These are phyloP conservation scores for Ambrosia hybrid DNA, from an alignment of 140 eudicot species.

Conservation along the genomic window DNA sequence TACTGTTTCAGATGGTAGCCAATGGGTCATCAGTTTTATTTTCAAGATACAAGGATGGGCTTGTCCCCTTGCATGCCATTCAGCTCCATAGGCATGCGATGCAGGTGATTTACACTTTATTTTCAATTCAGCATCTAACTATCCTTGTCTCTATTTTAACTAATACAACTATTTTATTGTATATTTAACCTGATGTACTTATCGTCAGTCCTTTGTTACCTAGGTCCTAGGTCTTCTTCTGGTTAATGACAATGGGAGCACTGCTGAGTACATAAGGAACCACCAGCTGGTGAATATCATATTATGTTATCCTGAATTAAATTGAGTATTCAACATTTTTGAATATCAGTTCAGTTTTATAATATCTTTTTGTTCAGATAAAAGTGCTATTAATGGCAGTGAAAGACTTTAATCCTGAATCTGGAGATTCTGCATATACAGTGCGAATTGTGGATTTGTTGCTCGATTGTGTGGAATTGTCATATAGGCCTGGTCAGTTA, in stretches of 20 bases:
- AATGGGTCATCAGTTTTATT: conserved; percentile 69
- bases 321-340: conserved; percentile 22
- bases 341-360: not conserved
- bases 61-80: conserved; percentile 79
- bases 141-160: conserved; percentile 8
- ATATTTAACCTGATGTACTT: conserved; percentile 11
- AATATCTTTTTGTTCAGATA: conserved; percentile 53
- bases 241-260: conserved; percentile 90
- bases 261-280: conserved; percentile 82
- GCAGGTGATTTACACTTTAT: conserved; percentile 59
- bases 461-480: conserved; percentile 87
- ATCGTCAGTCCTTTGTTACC: conserved; percentile 15
- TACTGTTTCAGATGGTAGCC: conserved; percentile 91
- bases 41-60: conserved; percentile 72
- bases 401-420: conserved; percentile 78
- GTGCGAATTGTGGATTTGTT: conserved; percentile 92
- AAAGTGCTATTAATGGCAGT: conserved; percentile 89
- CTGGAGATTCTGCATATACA: conserved; percentile 88
- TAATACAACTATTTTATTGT: conserved; percentile 6
- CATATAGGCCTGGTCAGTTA: conserved; percentile 81
- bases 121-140: conserved; percentile 6
- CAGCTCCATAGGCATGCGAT: conserved; percentile 99
- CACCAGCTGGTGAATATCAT: conserved; percentile 82
- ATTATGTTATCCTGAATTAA: conserved; percentile 13
- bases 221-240: conserved; percentile 95